Evolutionary conservation across 2,329 filamentous ascomycete genomes (phyloP), one percentile per base, ranked within the genome.

Genomic region (Chaetomiaceae sp.): DNA sequence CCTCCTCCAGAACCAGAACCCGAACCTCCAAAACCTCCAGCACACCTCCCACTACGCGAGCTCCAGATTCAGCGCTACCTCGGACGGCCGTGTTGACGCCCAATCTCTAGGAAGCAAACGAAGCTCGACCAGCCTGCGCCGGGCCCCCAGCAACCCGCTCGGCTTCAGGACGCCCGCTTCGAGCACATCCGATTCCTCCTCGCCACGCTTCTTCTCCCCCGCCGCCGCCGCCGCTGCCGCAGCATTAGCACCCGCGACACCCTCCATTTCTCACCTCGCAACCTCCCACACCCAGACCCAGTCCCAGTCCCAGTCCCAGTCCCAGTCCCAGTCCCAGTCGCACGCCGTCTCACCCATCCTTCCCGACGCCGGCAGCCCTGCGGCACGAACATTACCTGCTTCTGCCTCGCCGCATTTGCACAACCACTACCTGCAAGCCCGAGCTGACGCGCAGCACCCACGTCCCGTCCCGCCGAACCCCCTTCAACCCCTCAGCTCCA

Each of bases 51-150:
- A 73, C 70, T 66, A 68, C 30, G 44, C 72, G 38, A 48, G 47
- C 48, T 41, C 47, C 16, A 12, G 48, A 27, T 47, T 37, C 51
- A 54, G 51, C 43, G 42, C 72, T 63, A 73, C 70, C 65, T 68
- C 76, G 70, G 76, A 80, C 71, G 70, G 72, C 70, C 68, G 70
- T 60, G 72, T 74, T 70, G 78, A 82, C 71, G 70, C 74, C 68
- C 72, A 72, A 62, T 81, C 77, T 59, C 69, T 83, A 61, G 73
- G 75, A 68, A 82, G 77, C 72, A 77, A 82, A 73, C 75, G 76
- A 68, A 84, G 80, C 76, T 82, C 80, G 59, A 75, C 77, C 62
- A 83, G 78, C 66, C 72, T 84, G 65, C 77, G 73, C 66, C 76
- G 79, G 65, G 74, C 78, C 64, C 79, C 81, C 59, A 82, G 78